Evolutionary conservation across 129 eudicot genomes (phyloP).

Genomic region (Flaveria robusta): DNA sequence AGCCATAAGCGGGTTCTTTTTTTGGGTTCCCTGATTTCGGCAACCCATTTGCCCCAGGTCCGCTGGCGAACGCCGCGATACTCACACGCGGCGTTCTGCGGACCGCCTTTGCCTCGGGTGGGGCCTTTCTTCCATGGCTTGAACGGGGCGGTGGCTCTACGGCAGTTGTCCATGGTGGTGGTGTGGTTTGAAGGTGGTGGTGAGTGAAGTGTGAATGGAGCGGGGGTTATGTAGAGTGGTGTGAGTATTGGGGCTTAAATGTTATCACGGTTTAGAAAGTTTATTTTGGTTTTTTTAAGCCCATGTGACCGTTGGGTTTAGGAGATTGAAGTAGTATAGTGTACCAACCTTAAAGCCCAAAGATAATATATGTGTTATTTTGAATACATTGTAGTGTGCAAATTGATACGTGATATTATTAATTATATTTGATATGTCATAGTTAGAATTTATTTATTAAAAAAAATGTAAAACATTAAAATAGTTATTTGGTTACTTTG

Average conservation of each 20-base stretch:
- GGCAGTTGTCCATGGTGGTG: slow-evolving; percentile 59
- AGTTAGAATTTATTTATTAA: too few relatives aligned
- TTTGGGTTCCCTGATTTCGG: slow-evolving; percentile 93
- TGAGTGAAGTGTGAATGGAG: slow-evolving; percentile 48
- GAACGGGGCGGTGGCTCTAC: slow-evolving; percentile 52
- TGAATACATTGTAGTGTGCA: not conserved
- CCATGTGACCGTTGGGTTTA: slow-evolving; percentile 82
- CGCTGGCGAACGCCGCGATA: slow-evolving; percentile 90
- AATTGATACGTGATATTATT: not conserved
- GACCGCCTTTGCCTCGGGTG: slow-evolving; percentile 93
- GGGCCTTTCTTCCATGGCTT: slow-evolving; percentile 99
- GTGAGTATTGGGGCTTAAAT: slow-evolving; percentile 53
- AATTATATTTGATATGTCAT: too few relatives aligned
- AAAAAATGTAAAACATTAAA: too few relatives aligned
- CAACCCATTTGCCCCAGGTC: slow-evolving; percentile 99
- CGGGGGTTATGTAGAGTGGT: slow-evolving; percentile 72
- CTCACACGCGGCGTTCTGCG: slow-evolving; percentile 83
- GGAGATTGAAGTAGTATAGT: not conserved
- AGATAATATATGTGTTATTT: not conserved
- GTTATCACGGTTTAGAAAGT: slow-evolving; percentile 70
- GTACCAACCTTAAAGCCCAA: slow-evolving; percentile 31
- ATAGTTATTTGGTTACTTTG: too few relatives aligned
- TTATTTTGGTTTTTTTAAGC: slow-evolving; percentile 37
- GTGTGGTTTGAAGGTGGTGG: slow-evolving; percentile 9
- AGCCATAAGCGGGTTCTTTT: slow-evolving; percentile 84